Conservation (phyloP, 139 green algal genomes). For the Micractinium conductrix region DNA sequence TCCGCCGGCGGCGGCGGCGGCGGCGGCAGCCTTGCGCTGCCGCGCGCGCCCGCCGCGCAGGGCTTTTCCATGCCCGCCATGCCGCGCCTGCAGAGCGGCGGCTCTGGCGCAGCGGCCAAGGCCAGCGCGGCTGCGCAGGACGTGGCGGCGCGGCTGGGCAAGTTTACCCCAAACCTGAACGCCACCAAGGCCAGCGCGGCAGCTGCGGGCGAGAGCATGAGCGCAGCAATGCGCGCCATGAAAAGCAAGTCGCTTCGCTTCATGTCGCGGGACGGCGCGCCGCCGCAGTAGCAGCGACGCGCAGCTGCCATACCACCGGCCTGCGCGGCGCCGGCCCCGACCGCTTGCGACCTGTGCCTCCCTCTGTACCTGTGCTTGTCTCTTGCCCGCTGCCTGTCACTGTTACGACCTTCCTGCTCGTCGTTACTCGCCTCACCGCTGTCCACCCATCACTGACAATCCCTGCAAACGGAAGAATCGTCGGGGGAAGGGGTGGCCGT, state of each 20-base stretch:
- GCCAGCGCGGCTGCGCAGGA: slow-evolving; percentile 38
- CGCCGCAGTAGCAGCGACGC: not conserved
- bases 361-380: not conserved
- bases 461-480: not conserved
- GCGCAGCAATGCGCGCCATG: slow-evolving; percentile 42
- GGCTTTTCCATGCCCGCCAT: not conserved
- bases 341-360: not conserved
- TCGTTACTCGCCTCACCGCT: not conserved
- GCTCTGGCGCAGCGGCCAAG: slow-evolving; percentile 19
- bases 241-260: slow-evolving; percentile 39
- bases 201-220: slow-evolving; percentile 46
- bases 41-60: not conserved
- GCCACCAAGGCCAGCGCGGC: slow-evolving; percentile 23
- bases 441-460: not conserved
- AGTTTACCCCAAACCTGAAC: slow-evolving; percentile 10
- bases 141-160: slow-evolving; percentile 33
- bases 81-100: slow-evolving; percentile 2
- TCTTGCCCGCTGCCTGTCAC: not conserved
- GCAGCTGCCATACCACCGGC: no score
- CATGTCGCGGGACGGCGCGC: slow-evolving; percentile 19
- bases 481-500: not conserved
- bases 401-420: not conserved
- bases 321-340: not conserved
- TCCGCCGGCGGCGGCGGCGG: no score
- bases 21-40: no score